These are phyloP conservation scores for Ceratocystis harringtonii DNA, from an alignment of 2,329 filamentous ascomycete species.

Conservation along the genomic window DNA sequence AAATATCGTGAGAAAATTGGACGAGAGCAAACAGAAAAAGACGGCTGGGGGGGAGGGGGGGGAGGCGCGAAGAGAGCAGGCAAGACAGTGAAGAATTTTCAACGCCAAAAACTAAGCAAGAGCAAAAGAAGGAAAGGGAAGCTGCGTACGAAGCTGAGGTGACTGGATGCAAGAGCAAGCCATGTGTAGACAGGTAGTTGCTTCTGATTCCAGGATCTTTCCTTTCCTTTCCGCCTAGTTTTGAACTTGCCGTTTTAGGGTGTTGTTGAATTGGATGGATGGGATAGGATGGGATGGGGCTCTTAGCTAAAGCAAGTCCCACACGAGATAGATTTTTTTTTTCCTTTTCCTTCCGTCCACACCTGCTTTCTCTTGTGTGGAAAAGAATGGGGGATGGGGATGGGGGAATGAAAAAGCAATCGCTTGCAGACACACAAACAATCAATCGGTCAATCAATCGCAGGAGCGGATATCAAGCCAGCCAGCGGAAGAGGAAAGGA, in stretches of 20 bases:
- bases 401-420: not conserved
- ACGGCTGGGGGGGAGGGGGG: not conserved
- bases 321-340: not conserved
- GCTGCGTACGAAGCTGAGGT: not conserved
- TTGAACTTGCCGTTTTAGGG: slow-evolving; percentile 1
- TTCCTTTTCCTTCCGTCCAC: not conserved
- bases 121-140: slow-evolving; percentile 2
- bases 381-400: not conserved
- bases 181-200: slow-evolving; percentile 4
- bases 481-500: not conserved
- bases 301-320: not conserved
- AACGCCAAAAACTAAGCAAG: not conserved
- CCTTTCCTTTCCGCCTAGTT: slow-evolving; percentile 29
- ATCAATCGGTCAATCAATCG: too few relatives aligned
- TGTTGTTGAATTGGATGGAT: not conserved
- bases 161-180: slow-evolving; percentile 1
- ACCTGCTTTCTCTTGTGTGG: not conserved
- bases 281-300: not conserved
- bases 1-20: not conserved
- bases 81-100: slow-evolving; percentile 7
- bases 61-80: not conserved
- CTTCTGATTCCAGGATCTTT: slow-evolving; percentile 31
- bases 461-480: too few relatives aligned
- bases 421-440: too few relatives aligned
- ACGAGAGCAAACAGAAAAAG: not conserved